A percentile compares a stretch with the other conserved stretches of the same genome.
phyloP scores from a whole-genome alignment of 2,329 filamentous ascomycete species.

The Penicillium janthinellum region DNA sequence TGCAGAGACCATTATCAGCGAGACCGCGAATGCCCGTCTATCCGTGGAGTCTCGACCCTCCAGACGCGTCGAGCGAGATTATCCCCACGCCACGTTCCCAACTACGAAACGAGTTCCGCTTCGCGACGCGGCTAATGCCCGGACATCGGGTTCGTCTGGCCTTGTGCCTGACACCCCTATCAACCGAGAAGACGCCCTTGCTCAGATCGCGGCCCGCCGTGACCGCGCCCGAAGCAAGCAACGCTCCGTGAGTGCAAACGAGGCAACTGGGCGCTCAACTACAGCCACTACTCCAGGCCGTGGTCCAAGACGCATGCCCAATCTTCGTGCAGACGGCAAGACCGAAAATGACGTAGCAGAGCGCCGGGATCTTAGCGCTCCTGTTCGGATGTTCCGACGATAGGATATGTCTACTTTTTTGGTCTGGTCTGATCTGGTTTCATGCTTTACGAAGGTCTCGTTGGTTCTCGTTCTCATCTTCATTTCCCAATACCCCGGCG shows the following conservation, averaged over 20 bases:
- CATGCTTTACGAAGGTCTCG: slow-evolving; percentile 14
- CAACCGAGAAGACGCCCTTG: slow-evolving; percentile 51
- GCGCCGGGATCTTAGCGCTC: slow-evolving; percentile 44
- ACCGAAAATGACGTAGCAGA: slow-evolving; percentile 31
- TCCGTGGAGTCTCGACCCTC: slow-evolving; percentile 15
- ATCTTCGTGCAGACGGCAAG: slow-evolving; percentile 34
- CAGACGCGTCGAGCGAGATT: slow-evolving; percentile 14
- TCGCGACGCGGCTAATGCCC: slow-evolving; percentile 29
- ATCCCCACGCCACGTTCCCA: slow-evolving; percentile 21
- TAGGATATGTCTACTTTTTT: slow-evolving; percentile 10
- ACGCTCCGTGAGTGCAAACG: slow-evolving; percentile 44
- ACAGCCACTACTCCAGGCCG: slow-evolving; percentile 30
- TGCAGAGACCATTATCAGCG: slow-evolving; percentile 1
- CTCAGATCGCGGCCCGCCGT: slow-evolving; percentile 52
- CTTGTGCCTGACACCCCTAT: slow-evolving; percentile 47
- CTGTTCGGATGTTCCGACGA: slow-evolving; percentile 36
- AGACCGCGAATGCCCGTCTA: not conserved
- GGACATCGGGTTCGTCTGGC: slow-evolving; percentile 23
- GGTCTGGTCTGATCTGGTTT: not conserved
- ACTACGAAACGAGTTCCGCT: slow-evolving; percentile 37
- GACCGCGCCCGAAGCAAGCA: slow-evolving; percentile 48
- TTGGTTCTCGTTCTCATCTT: slow-evolving; percentile 22
- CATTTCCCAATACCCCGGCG: slow-evolving; percentile 34
- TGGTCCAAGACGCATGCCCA: slow-evolving; percentile 36
- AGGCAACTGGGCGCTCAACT: slow-evolving; percentile 35